Evolutionary conservation across 2,329 filamentous ascomycete genomes (phyloP).

Genomic region (Zalaria sp.): DNA sequence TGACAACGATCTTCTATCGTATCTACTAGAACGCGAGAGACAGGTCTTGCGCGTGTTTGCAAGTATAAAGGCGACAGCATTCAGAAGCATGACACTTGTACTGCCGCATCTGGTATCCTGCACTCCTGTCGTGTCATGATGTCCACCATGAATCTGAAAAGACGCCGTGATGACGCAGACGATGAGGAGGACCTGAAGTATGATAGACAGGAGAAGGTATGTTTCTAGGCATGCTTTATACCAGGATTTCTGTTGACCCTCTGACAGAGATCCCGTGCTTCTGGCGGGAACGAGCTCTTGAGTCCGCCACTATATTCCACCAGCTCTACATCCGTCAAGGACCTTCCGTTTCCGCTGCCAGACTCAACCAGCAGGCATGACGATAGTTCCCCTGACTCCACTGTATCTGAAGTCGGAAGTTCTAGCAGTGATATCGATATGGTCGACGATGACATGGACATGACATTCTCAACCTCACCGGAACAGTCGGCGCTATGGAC

Average conservation of each 20-base stretch:
- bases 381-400: slow-evolving; percentile 3
- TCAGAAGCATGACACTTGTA: too few species aligned
- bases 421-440: slow-evolving; percentile 7
- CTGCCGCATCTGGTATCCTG: too few species aligned
- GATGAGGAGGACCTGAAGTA: not conserved
- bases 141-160: slow-evolving; percentile 3
- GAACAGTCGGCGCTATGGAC: slow-evolving; percentile 3
- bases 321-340: not conserved
- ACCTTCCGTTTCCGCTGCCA: not conserved
- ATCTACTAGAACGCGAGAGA: too few species aligned
- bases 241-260: not conserved
- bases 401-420: slow-evolving; percentile 2
- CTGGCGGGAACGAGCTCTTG: not conserved
- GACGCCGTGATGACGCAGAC: slow-evolving; percentile 2
- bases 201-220: slow-evolving; percentile 3
- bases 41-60: too few species aligned
- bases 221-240: too few species aligned
- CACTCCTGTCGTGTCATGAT: slow-evolving; percentile 1
- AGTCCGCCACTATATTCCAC: not conserved
- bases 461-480: slow-evolving; percentile 3
- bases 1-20: too few species aligned
- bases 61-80: too few species aligned
- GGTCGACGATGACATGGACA: slow-evolving; percentile 3
- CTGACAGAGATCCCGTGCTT: not conserved
- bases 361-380: not conserved